A percentile compares a stretch with the other conserved stretches of the same genome.
phyloP scores from a whole-genome alignment of 257 asterid genomes.

The Scutellaria barbata region DNA sequence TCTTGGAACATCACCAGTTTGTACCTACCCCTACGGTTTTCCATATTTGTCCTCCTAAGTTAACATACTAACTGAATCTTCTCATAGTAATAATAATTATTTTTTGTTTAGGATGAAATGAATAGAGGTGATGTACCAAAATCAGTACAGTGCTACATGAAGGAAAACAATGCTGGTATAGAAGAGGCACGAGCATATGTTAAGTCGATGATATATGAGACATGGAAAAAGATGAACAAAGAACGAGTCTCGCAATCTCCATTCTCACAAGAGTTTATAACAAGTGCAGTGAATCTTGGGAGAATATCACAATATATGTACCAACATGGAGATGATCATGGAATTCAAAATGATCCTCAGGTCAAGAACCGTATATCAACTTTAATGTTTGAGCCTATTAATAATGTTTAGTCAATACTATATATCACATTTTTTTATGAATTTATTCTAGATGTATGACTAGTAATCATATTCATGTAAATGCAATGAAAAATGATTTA shows the following conservation, averaged over 20 bases:
- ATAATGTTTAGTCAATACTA: no score
- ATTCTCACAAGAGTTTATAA: neutral
- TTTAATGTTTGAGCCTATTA: neutral
- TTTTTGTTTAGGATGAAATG: neutral
- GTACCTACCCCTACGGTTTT: neutral
- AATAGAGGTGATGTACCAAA: conserved; percentile 21
- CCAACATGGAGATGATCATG: conserved; percentile 23
- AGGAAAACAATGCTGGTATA: neutral
- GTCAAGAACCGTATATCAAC: neutral
- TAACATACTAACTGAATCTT: no score
- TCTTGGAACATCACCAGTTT: conserved; percentile 22
- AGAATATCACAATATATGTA: conserved; percentile 21
- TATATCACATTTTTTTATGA: no score
- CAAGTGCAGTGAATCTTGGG: conserved; percentile 24
- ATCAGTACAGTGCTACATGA: conserved; percentile 26
- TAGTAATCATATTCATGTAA: no score
- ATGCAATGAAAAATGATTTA: no score
- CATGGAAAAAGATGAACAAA: no score
- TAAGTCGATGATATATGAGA: neutral
- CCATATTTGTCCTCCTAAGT: no score
- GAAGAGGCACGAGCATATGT: conserved; percentile 24
- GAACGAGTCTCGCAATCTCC: neutral
- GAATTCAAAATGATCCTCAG: neutral
- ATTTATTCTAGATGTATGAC: no score
- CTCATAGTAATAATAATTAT: no score